A percentile compares a stretch with the other conserved stretches of the same genome.
Conservation (phyloP, 306 rosid genomes). For the Quercus alba region DNA sequence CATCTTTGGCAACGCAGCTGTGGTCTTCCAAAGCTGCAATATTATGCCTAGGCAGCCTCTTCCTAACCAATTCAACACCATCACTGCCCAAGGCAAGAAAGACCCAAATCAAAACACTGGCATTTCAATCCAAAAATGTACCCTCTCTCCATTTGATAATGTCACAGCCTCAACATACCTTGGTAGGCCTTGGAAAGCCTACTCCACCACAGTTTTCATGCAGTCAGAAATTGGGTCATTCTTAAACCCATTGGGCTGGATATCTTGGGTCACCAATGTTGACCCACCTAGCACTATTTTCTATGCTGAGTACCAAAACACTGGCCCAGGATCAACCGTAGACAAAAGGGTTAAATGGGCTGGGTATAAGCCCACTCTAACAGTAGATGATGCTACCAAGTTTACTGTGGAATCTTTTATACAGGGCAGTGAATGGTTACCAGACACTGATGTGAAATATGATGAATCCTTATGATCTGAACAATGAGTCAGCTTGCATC, state of each 20-base stretch:
- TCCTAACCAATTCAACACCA: slow-evolving; percentile 77
- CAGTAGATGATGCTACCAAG: slow-evolving; percentile 39
- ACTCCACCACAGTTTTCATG: slow-evolving; percentile 73
- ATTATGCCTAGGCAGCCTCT: slow-evolving; percentile 76
- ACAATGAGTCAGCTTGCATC: background rate
- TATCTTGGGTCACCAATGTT: slow-evolving; percentile 48
- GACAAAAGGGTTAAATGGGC: slow-evolving; percentile 39
- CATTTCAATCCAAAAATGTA: slow-evolving; percentile 68
- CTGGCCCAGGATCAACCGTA: too few species aligned
- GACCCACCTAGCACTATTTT: slow-evolving; percentile 44
- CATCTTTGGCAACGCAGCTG: slow-evolving; percentile 92
- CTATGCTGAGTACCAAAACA: too few species aligned
- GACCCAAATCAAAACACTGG: slow-evolving; percentile 81
- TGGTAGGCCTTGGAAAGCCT: slow-evolving; percentile 94
- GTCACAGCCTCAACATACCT: slow-evolving; percentile 63
- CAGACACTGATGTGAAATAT: slow-evolving; percentile 40
- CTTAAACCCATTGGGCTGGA: slow-evolving; percentile 73
- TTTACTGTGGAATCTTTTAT: slow-evolving; percentile 61
- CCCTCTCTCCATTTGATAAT: slow-evolving; percentile 27
- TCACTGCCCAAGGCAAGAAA: slow-evolving; percentile 92
- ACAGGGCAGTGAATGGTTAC: slow-evolving; percentile 75
- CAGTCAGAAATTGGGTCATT: slow-evolving; percentile 52
- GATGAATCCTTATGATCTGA: slow-evolving; percentile 43
- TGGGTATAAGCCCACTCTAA: slow-evolving; percentile 57
- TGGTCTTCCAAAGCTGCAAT: slow-evolving; percentile 66